A percentile compares a stretch with the other conserved stretches of the same genome.
phyloP scores from a whole-genome alignment of 2,329 filamentous ascomycete species.

The Talaromyces verruculosus region DNA sequence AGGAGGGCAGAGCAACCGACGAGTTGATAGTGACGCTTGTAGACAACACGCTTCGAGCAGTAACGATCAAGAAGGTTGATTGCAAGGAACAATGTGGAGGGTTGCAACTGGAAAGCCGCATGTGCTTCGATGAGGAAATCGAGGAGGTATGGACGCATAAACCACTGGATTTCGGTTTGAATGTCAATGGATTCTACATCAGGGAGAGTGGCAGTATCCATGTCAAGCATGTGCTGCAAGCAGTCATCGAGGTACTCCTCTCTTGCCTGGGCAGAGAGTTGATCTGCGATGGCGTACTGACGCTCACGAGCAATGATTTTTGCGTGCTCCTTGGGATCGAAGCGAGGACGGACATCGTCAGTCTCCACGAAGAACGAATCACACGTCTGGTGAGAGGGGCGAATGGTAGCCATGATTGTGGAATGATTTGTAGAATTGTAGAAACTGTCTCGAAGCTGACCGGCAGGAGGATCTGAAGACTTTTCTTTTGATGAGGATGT shows the following conservation, averaged over 20 bases:
- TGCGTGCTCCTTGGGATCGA: conserved; percentile 71
- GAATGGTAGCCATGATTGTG: conserved; percentile 54
- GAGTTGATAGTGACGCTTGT: conserved; percentile 98
- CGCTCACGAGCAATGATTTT: conserved; percentile 76
- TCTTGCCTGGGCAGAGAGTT: conserved; percentile 78
- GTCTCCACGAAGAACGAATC: conserved; percentile 68
- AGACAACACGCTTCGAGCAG: conserved; percentile 95
- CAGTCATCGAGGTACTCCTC: conserved; percentile 95
- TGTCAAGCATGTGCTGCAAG: conserved; percentile 87
- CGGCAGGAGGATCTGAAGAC: conserved; percentile 26
- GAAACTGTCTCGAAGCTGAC: conserved; percentile 24
- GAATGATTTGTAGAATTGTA: conserved; percentile 9
- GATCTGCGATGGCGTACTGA: conserved; percentile 84
- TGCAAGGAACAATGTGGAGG: conserved; percentile 92
- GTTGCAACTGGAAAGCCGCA: conserved; percentile 86
- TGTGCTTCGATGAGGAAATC: conserved; percentile 98
- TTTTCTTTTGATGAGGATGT: conserved; percentile 29
- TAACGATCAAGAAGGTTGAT: conserved; percentile 97
- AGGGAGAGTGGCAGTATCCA: conserved; percentile 93
- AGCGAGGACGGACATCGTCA: conserved; percentile 54
- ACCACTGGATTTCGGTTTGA: conserved; percentile 99
- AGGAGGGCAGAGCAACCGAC: conserved; percentile 94
- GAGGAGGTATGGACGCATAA: conserved; percentile 96
- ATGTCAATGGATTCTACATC: conserved; percentile 98
- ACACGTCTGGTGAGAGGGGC: conserved; percentile 59